phyloP scores from a whole-genome alignment of 768 basidiomycete genomes.

The Boletus tylopilopsis region DNA sequence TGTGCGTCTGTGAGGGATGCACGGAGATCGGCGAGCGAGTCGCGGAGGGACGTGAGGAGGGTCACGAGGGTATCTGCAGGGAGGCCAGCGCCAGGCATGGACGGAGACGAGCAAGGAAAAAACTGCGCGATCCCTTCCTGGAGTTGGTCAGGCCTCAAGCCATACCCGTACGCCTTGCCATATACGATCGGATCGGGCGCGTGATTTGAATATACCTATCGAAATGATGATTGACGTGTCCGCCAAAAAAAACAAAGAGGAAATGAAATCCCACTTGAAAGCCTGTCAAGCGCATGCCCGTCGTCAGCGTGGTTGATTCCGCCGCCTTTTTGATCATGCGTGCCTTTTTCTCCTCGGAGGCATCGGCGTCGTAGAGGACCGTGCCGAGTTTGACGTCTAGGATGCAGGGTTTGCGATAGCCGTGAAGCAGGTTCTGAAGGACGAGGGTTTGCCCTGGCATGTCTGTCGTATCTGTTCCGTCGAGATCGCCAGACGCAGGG shows the following conservation, averaged over 20 bases:
- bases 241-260: background rate
- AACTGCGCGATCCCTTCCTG: slow-evolving; percentile 73
- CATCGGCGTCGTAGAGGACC: slow-evolving; percentile 69
- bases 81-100: slow-evolving; percentile 42
- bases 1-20: slow-evolving; percentile 50
- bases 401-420: slow-evolving; percentile 78
- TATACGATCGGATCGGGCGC: slow-evolving; percentile 55
- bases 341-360: slow-evolving; percentile 66
- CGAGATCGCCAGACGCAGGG: background rate
- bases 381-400: slow-evolving; percentile 94
- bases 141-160: slow-evolving; percentile 64
- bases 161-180: slow-evolving; percentile 75
- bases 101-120: slow-evolving; percentile 53
- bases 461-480: background rate
- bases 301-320: slow-evolving; percentile 67
- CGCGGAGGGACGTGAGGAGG: slow-evolving; percentile 53
- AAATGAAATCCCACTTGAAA: slow-evolving; percentile 79
- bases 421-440: slow-evolving; percentile 74
- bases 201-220: slow-evolving; percentile 68
- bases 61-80: slow-evolving; percentile 50
- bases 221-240: background rate
- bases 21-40: slow-evolving; percentile 50
- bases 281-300: slow-evolving; percentile 82
- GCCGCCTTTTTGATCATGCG: slow-evolving; percentile 73
- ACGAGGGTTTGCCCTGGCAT: slow-evolving; percentile 61